Percentiles rank a stretch among this genome's conserved stretches.
Conservation (phyloP, 306 rosid genomes). For the Pyrus betulifolia region DNA sequence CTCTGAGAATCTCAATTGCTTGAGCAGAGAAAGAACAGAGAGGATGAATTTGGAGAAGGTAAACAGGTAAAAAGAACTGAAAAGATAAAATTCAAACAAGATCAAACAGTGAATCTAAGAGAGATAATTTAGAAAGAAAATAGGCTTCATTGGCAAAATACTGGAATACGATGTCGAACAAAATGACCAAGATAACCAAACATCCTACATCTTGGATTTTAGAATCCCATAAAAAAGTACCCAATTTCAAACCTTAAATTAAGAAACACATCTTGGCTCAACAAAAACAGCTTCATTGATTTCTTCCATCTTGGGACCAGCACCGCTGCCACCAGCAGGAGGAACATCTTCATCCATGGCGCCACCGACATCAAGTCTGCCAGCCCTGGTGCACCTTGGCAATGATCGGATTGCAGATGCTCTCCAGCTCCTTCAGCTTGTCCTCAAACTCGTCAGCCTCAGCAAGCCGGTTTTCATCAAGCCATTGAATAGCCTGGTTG, state of each 20-base stretch:
- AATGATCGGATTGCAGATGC: conserved; percentile 58
- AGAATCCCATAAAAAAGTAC: not conserved
- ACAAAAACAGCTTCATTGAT: conserved; percentile 34
- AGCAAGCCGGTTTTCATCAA: conserved; percentile 54
- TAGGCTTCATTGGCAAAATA: not conserved
- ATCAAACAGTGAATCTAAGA: not conserved
- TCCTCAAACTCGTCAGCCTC: conserved; percentile 69
- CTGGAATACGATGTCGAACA: not conserved
- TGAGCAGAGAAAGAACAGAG: too few relatives aligned
- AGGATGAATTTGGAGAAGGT: too few relatives aligned
- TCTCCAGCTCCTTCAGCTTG: conserved; percentile 72
- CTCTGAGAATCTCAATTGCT: too few relatives aligned
- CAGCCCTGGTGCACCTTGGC: conserved; percentile 76
- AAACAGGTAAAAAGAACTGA: too few relatives aligned
- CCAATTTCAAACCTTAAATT: not conserved
- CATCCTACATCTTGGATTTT: not conserved
- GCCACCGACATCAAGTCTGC: conserved; percentile 29
- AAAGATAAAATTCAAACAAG: too few relatives aligned
- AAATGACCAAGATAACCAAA: not conserved
- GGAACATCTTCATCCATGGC: conserved; percentile 45
- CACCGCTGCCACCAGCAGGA: conserved; percentile 49
- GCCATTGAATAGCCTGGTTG: conserved; percentile 62
- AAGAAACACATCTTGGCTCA: not conserved
- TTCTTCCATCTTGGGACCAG: conserved; percentile 79
- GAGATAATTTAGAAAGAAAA: not conserved